Base-by-base conservation (phyloP, 495 filamentous ascomycete genomes). In the Aspergillus diversus region DNA sequence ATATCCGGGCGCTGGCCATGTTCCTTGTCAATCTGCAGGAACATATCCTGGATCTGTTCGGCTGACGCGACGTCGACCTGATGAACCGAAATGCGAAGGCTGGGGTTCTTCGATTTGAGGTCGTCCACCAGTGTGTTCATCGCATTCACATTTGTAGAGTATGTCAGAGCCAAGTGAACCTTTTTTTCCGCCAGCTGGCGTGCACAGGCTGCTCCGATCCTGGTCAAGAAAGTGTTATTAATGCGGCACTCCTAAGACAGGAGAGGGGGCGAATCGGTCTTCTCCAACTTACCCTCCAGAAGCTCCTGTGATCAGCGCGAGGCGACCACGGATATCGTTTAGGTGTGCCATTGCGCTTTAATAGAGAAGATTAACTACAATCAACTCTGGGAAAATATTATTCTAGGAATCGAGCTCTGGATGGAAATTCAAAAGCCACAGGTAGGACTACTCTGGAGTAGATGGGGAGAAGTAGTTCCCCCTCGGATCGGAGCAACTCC, bases 271-370 rank as follows among this genome's bases (percentile, higher is more conserved):
- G 8, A 57, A 16, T 21, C 2, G 21, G 21, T 27, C 21, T 27
- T 27, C 21, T 27, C 72, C 31, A 75, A 58, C 75, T 65, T 80
- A 87, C 86, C 86, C 86, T 70, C 86, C 86, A 32, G 86, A 88
- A 64, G 86, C 87, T 17, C 87, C 87, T 5, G 87, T 89, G 62
- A 89, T 80, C 6, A 89, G 80, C 56, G 84, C 86, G 27, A 89
- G 75, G 47, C 84, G 83, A 66, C 84, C 86, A 17, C 69, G 73
- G 57, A 88, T 77, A 35, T 82, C 78, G 65, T 87, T 87, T 60
- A 83, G 59, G 57, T 48, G 55, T 5, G 57, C 43, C 57, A 65
- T 65, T 27, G 33, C 60, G 4, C 21, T 15, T 27, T 4, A 46
- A 7, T 15, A 12, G 27, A 13, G 7, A 11, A 50, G 11, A 27